These are phyloP conservation scores for Phyllosticta citrichinensis DNA, from an alignment of 2,329 filamentous ascomycete species.

Conservation along the genomic window DNA sequence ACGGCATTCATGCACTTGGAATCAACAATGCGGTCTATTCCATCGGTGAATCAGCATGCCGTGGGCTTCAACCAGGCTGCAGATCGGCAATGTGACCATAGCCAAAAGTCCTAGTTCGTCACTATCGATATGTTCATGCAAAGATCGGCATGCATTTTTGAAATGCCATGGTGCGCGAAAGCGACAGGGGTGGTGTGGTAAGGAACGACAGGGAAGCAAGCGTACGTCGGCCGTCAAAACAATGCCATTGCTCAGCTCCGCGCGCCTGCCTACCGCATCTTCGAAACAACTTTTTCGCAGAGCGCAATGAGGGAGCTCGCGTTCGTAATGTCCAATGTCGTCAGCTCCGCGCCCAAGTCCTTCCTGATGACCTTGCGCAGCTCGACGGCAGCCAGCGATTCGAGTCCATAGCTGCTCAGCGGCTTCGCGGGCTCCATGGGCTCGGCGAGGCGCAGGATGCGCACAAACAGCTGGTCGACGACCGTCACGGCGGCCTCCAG, in stretches of 20 bases:
- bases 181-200: not conserved
- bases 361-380: conserved; percentile 30
- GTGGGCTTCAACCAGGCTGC: not conserved
- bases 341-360: conserved; percentile 21
- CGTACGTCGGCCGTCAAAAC: not conserved
- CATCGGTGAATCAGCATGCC: too few species aligned
- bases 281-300: conserved; percentile 10
- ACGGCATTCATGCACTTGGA: too few species aligned
- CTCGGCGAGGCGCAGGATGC: not conserved
- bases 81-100: not conserved
- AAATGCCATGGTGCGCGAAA: not conserved
- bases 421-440: conserved; percentile 11
- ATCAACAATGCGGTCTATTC: too few species aligned
- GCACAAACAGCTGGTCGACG: not conserved
- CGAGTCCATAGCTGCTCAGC: conserved; percentile 21
- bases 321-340: conserved; percentile 17
- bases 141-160: not conserved
- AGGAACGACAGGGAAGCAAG: not conserved
- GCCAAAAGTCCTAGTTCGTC: not conserved
- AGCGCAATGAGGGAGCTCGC: conserved; percentile 13
- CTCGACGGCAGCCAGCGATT: conserved; percentile 28
- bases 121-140: not conserved
- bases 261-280: not conserved
- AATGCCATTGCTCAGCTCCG: not conserved
- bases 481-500: not conserved